These are phyloP conservation scores for Colletotrichum sp. DNA, from an alignment of 2,329 filamentous ascomycete genomes.

Conservation along the genomic window DNA sequence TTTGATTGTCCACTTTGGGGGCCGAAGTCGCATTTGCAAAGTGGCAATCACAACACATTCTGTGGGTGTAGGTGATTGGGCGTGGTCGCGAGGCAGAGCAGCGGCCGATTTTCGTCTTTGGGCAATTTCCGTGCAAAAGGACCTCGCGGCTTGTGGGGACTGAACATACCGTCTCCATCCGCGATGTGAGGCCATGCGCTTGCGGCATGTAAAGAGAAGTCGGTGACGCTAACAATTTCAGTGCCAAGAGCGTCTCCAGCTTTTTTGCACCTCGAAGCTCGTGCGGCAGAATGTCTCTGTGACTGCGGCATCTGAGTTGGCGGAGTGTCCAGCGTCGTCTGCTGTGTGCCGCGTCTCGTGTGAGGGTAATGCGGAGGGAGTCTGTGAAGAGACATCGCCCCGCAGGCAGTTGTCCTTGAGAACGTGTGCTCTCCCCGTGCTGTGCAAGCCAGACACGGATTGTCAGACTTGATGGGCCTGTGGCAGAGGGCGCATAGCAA, in stretches of 20 bases:
- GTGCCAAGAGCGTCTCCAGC: neutral
- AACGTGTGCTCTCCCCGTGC: neutral
- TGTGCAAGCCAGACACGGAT: neutral
- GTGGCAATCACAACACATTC: neutral
- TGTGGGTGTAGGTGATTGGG: neutral
- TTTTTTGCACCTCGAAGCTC: neutral
- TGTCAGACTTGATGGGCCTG: neutral
- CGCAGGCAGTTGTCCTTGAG: neutral
- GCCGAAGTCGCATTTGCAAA: neutral
- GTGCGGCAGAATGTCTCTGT: neutral
- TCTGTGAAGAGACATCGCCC: neutral
- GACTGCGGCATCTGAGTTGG: neutral
- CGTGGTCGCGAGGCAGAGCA: neutral
- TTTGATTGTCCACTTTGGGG: neutral
- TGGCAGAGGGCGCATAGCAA: neutral
- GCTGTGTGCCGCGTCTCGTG: neutral
- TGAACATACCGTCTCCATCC: neutral
- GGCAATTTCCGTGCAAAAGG: neutral
- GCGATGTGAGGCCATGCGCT: neutral
- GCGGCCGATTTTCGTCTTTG: neutral
- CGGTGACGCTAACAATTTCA: conserved; percentile 11
- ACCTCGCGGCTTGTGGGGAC: neutral
- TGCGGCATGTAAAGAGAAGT: neutral
- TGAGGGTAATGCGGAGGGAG: neutral
- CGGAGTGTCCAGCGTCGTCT: neutral